phyloP scores from a whole-genome alignment of 441 rosid genomes.

The Croton setiger region DNA sequence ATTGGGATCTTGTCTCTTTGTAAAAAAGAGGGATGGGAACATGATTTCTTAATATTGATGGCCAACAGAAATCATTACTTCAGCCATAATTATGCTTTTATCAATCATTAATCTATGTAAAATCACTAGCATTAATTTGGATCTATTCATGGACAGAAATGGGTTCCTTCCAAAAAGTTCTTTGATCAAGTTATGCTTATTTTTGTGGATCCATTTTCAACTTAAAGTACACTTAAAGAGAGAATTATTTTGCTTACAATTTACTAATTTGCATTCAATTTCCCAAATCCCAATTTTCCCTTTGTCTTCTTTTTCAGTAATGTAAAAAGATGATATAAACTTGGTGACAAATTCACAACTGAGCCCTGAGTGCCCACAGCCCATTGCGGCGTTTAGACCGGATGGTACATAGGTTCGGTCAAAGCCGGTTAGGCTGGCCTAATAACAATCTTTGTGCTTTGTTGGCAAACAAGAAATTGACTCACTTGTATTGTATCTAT shows the following conservation, averaged over 20 bases:
- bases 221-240: neutral
- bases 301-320: no score
- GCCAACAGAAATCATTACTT: neutral
- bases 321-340: neutral
- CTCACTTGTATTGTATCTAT: slow-evolving; percentile 10
- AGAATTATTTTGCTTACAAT: no score
- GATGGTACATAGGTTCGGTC: neutral
- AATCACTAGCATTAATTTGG: neutral
- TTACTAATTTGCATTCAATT: neutral
- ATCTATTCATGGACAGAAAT: neutral
- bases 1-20: no score
- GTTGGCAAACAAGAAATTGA: neutral
- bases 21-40: neutral
- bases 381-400: neutral
- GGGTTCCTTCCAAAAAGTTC: neutral
- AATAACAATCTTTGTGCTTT: neutral
- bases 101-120: neutral
- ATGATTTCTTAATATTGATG: neutral
- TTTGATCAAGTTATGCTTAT: neutral
- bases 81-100: neutral
- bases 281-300: neutral
- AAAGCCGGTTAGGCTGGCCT: neutral
- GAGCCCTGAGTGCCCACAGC: neutral
- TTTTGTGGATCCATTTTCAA: neutral
- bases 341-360: neutral